Evolutionary conservation across 2,329 filamentous ascomycete species (phyloP).

Genomic region (Cercospora zeae-maydis): DNA sequence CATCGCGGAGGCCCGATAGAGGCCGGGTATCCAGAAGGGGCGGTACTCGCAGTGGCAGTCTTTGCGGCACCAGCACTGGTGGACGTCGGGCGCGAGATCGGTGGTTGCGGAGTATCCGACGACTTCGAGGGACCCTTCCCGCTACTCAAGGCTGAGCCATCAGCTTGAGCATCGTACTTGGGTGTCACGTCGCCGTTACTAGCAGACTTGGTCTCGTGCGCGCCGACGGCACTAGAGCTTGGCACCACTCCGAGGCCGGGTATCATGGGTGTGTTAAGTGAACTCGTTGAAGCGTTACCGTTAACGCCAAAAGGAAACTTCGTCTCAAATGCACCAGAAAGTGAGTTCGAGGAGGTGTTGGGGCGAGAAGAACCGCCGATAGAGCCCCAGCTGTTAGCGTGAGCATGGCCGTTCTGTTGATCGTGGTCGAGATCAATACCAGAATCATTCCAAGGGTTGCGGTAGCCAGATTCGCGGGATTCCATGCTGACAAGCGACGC

Average conservation of each 20-base stretch:
- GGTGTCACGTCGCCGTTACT: conserved; percentile 37
- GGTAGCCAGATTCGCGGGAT: conserved; percentile 89
- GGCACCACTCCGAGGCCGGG: conserved; percentile 37
- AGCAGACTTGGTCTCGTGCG: conserved; percentile 16
- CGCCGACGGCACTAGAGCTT: conserved; percentile 16
- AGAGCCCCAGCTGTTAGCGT: conserved; percentile 46
- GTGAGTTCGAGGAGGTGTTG: conserved; percentile 60
- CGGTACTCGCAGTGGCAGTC: conserved; percentile 28
- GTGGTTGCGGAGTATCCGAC: conserved; percentile 21
- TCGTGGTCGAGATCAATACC: conserved; percentile 95
- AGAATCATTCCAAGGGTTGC: conserved; percentile 97
- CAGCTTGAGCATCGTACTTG: conserved; percentile 32
- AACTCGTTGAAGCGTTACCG: conserved; percentile 39
- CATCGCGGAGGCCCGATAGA: conserved; percentile 40
- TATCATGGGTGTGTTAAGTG: conserved; percentile 39
- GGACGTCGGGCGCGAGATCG: conserved; percentile 22
- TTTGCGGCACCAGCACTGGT: conserved; percentile 23
- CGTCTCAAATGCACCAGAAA: conserved; percentile 59
- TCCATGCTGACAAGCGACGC: conserved; percentile 95
- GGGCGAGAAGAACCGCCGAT: conserved; percentile 56
- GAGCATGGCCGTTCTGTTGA: conserved; percentile 35
- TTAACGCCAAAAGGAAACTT: conserved; percentile 60
- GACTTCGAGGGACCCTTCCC: conserved; percentile 24
- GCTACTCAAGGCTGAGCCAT: conserved; percentile 18
- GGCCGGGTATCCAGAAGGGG: conserved; percentile 40